phyloP scores from a whole-genome alignment of 257 asterid genomes.

The Lithospermum erythrorhizon region DNA sequence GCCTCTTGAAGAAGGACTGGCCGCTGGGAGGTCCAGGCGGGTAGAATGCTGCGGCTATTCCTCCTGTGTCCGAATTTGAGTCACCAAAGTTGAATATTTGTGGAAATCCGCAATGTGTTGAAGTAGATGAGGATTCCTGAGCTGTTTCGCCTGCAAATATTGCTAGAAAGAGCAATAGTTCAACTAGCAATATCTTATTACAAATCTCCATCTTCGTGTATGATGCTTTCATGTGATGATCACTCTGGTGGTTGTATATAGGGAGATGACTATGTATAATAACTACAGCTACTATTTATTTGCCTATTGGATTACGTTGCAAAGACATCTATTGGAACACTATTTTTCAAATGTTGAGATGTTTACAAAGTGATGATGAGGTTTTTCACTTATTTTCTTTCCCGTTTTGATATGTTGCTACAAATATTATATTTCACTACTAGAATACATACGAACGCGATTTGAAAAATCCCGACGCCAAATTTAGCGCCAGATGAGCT shows the following conservation, averaged over 20 bases:
- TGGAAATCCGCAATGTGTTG: slow-evolving; percentile 35
- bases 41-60: slow-evolving; percentile 35
- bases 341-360: neutral
- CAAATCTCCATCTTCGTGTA: neutral
- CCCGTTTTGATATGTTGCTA: too few species aligned
- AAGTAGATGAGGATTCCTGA: neutral
- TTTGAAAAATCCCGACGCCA: too few species aligned
- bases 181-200: neutral
- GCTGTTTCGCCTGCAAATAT: neutral
- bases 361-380: too few species aligned
- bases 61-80: slow-evolving; percentile 57
- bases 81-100: slow-evolving; percentile 56
- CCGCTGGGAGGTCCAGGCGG: slow-evolving; percentile 37
- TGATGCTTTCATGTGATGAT: neutral
- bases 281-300: neutral
- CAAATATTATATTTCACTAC: neutral
- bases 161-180: neutral
- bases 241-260: neutral
- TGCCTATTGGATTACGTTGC: neutral
- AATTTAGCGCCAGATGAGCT: too few species aligned
- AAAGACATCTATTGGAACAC: neutral
- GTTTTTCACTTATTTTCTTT: too few species aligned
- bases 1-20: slow-evolving; percentile 29
- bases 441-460: too few species aligned
- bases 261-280: neutral